Evolutionary conservation across 2,329 filamentous ascomycete genomes (phyloP).

Genomic region (Aspergillus fructus): DNA sequence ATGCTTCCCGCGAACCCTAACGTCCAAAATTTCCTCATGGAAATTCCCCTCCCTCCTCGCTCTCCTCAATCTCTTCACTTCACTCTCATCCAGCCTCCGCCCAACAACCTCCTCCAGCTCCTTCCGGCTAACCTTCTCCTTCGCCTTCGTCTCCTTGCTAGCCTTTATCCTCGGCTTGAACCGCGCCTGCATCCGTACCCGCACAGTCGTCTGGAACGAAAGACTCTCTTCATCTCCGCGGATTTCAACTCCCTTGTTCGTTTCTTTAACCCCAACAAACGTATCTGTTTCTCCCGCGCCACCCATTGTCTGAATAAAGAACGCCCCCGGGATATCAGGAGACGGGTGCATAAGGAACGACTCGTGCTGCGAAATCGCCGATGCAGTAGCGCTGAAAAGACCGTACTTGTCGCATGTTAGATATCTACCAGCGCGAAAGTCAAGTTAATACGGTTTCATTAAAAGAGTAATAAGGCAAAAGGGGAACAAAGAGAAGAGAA

Average conservation of each 20-base stretch:
- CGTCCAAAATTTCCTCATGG: slow-evolving; percentile 20
- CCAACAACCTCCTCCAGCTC: slow-evolving; percentile 83
- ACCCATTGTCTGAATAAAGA: slow-evolving; percentile 66
- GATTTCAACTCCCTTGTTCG: slow-evolving; percentile 58
- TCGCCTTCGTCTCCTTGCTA: slow-evolving; percentile 77
- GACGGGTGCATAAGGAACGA: slow-evolving; percentile 68
- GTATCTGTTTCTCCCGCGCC: slow-evolving; percentile 58
- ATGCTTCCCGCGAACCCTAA: slow-evolving; percentile 21
- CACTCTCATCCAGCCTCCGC: slow-evolving; percentile 74
- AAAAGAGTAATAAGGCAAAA: not conserved
- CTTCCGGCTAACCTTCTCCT: slow-evolving; percentile 79
- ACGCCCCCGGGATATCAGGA: slow-evolving; percentile 66
- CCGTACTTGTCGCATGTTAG: slow-evolving; percentile 84
- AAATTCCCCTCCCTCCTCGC: slow-evolving; percentile 71
- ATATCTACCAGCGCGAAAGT: slow-evolving; percentile 57
- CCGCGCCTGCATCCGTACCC: slow-evolving; percentile 89
- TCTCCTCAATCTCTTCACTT: slow-evolving; percentile 78
- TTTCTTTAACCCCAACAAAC: slow-evolving; percentile 64
- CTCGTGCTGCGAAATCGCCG: slow-evolving; percentile 82
- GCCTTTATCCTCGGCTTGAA: slow-evolving; percentile 85
- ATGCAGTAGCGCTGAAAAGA: slow-evolving; percentile 69
- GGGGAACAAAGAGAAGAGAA: not conserved
- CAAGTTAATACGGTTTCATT: not conserved
- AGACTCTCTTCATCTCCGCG: slow-evolving; percentile 72
- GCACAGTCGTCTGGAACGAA: slow-evolving; percentile 68